These are phyloP conservation scores for Teunomyces lycoperdinae DNA, from an alignment of 805 yeast genomes.

Conservation along the genomic window DNA sequence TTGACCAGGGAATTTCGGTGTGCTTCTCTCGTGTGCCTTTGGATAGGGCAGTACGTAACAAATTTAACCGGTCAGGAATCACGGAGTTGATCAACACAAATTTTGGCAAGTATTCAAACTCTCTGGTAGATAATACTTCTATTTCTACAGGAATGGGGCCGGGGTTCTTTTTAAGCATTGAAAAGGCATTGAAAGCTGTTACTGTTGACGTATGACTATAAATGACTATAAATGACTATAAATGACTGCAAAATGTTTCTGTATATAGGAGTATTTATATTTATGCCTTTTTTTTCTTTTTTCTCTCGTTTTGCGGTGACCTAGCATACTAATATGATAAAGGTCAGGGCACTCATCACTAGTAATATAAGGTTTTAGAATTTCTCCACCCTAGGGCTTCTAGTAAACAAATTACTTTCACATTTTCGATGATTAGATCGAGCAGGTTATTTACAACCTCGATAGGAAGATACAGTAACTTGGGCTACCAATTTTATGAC, in stretches of 20 bases:
- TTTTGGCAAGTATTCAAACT: slow-evolving; percentile 10
- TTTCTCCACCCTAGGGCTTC: background rate
- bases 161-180: slow-evolving; percentile 49
- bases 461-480: slow-evolving; percentile 1
- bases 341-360: background rate
- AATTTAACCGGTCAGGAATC: slow-evolving; percentile 58
- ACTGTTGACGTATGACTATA: slow-evolving; percentile 16
- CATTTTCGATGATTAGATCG: background rate
- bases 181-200: slow-evolving; percentile 52
- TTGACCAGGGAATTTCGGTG: slow-evolving; percentile 52
- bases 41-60: slow-evolving; percentile 42
- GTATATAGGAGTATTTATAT: background rate
- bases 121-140: slow-evolving; percentile 18
- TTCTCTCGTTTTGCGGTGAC: background rate
- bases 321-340: background rate
- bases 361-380: background rate
- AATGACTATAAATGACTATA: background rate
- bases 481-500: slow-evolving; percentile 33
- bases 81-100: slow-evolving; percentile 21
- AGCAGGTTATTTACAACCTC: background rate
- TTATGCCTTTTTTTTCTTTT: background rate
- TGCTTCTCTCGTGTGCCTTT: slow-evolving; percentile 61
- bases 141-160: slow-evolving; percentile 15
- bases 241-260: background rate
- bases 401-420: background rate